Evolutionary conservation across 352 stramenopile genomes (phyloP).

Genomic region (Pythium coloratum): DNA sequence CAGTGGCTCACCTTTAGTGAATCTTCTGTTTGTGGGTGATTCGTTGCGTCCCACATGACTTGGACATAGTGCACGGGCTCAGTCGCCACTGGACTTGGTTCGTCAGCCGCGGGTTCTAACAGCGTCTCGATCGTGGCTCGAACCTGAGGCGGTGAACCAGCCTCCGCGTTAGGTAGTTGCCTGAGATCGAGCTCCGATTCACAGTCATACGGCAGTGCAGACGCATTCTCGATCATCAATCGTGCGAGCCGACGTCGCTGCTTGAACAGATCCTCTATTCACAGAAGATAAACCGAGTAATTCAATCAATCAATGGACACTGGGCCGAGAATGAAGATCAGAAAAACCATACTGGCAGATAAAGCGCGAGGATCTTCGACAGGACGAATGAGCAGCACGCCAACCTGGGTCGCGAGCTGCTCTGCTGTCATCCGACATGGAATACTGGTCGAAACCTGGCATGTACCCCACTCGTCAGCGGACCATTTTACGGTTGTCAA

Average conservation of each 20-base stretch:
- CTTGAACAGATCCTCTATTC: constrained; percentile 29
- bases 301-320: background rate
- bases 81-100: background rate
- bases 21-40: constrained; percentile 23
- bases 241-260: constrained; percentile 41
- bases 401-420: constrained; percentile 40
- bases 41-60: constrained; percentile 35
- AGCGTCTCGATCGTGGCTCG: background rate
- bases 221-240: constrained; percentile 52
- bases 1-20: constrained; percentile 29
- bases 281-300: background rate
- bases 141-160: background rate
- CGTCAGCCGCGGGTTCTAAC: too few relatives aligned
- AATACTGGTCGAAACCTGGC: constrained; percentile 40
- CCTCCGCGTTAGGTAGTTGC: background rate
- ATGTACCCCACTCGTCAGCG: background rate
- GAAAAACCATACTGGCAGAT: constrained; percentile 34
- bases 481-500: background rate
- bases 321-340: background rate
- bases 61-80: constrained; percentile 36
- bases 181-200: background rate
- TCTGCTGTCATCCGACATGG: constrained; percentile 44
- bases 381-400: constrained; percentile 44
- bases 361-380: constrained; percentile 29
- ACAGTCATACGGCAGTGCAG: constrained; percentile 40